Evolutionary conservation across 2,329 filamentous ascomycete genomes (phyloP).

Genomic region (Verticillium dahliae): DNA sequence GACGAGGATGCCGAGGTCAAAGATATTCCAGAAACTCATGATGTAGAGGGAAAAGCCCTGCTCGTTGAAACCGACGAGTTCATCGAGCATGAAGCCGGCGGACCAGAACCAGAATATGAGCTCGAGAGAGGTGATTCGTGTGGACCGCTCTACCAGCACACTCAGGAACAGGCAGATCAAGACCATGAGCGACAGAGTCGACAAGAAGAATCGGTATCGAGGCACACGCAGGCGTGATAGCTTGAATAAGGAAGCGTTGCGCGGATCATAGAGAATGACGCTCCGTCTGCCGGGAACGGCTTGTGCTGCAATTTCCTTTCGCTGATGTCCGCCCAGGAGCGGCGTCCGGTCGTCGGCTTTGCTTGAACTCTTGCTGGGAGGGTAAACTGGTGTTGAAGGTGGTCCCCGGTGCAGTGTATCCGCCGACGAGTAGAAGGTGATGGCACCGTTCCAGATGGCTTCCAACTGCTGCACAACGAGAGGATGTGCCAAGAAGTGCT

Average conservation of each 20-base stretch:
- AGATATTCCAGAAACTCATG: conserved; percentile 97
- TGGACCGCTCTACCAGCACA: conserved; percentile 69
- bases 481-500: conserved; percentile 86
- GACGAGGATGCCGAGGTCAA: conserved; percentile 83
- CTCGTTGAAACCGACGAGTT: conserved; percentile 92
- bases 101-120: conserved; percentile 97
- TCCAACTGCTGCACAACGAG: conserved; percentile 92
- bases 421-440: conserved; percentile 86
- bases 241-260: conserved; percentile 86
- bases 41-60: conserved; percentile 95
- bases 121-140: conserved; percentile 77
- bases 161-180: conserved; percentile 80
- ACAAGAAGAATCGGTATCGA: conserved; percentile 84
- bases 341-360: conserved; percentile 43
- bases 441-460: conserved; percentile 92
- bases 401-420: conserved; percentile 71
- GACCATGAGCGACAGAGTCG: conserved; percentile 78
- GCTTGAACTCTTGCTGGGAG: conserved; percentile 14
- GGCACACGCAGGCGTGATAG: conserved; percentile 85
- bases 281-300: conserved; percentile 54
- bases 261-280: conserved; percentile 82
- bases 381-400: conserved; percentile 19
- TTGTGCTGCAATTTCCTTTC: background rate
- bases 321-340: conserved; percentile 33
- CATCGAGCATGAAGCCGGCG: conserved; percentile 92